phyloP scores from a whole-genome alignment of 805 yeast species.

The Tetrapisispora phaffii region DNA sequence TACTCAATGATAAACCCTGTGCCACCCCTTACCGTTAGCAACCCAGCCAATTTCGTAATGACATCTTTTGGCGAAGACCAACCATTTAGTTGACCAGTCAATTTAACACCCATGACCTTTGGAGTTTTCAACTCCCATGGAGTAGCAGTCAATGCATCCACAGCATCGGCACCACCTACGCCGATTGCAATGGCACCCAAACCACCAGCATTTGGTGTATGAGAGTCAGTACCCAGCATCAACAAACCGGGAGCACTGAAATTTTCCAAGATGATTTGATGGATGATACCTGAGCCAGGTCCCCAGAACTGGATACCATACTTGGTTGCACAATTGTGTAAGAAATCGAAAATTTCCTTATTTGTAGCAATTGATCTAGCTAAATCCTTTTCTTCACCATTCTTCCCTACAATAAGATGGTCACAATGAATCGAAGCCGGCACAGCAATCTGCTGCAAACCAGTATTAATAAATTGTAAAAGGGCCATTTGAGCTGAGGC shows the following conservation, averaged over 20 bases:
- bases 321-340: conserved; percentile 84
- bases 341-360: conserved; percentile 91
- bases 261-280: conserved; percentile 94
- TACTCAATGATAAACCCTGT: conserved; percentile 94
- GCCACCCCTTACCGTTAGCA: conserved; percentile 93
- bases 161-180: conserved; percentile 99
- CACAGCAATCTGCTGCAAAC: conserved; percentile 75
- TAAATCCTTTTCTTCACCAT: conserved; percentile 81
- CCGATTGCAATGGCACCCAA: conserved; percentile 97
- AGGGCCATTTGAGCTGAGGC: conserved; percentile 99
- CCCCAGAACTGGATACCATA: conserved; percentile 99
- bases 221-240: conserved; percentile 98
- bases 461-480: conserved; percentile 95
- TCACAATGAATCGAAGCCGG: conserved; percentile 98
- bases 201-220: conserved; percentile 99
- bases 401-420: conserved; percentile 93
- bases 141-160: conserved; percentile 90
- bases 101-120: conserved; percentile 83
- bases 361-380: conserved; percentile 72
- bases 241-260: conserved; percentile 93
- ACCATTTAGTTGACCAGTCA: conserved; percentile 80
- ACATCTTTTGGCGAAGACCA: conserved; percentile 98
- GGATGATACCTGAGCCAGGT: conserved; percentile 98
- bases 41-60: conserved; percentile 84
- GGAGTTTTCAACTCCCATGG: conserved; percentile 99